Evolutionary conservation across 2,329 filamentous ascomycete species (phyloP).

Genomic region (Botrytis medusae): DNA sequence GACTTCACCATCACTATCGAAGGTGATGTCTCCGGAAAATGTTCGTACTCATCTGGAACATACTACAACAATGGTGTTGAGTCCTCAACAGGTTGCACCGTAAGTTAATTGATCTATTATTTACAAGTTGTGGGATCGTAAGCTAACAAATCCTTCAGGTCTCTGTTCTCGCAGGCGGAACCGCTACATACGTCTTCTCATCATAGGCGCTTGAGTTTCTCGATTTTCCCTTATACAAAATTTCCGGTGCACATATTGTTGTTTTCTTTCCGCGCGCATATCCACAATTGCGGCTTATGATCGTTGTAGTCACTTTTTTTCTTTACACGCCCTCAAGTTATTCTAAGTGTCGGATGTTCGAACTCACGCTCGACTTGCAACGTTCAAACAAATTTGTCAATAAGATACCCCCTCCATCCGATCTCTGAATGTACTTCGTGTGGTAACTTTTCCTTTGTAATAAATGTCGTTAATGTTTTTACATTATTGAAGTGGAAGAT

Average conservation of each 20-base stretch:
- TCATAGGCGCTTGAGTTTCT: conserved; percentile 28
- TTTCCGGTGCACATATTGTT: conserved; percentile 30
- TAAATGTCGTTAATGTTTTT: conserved; percentile 40
- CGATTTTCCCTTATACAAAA: conserved; percentile 23
- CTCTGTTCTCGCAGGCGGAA: conserved; percentile 27
- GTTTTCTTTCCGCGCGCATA: conserved; percentile 27
- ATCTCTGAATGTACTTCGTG: conserved; percentile 17
- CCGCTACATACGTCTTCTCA: conserved; percentile 33
- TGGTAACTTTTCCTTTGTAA: conserved; percentile 37
- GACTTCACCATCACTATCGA: conserved; percentile 77
- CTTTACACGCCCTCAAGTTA: conserved; percentile 9
- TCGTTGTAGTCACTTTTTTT: conserved; percentile 27
- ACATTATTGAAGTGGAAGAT: conserved; percentile 33
- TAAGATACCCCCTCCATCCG: conserved; percentile 24
- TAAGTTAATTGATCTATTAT: conserved; percentile 32
- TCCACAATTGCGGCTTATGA: conserved; percentile 32
- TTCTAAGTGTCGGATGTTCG: conserved; percentile 27
- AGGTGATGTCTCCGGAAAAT: conserved; percentile 49
- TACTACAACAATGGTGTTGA: conserved; percentile 37
- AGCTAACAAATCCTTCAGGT: conserved; percentile 32
- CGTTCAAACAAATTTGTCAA: conserved; percentile 31
- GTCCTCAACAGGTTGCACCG: conserved; percentile 39
- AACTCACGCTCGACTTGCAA: conserved; percentile 29
- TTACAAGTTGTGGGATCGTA: background rate
- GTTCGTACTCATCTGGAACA: conserved; percentile 34